Base-by-base conservation (phyloP, 306 rosid genomes). In the Medicago lupulina region DNA sequence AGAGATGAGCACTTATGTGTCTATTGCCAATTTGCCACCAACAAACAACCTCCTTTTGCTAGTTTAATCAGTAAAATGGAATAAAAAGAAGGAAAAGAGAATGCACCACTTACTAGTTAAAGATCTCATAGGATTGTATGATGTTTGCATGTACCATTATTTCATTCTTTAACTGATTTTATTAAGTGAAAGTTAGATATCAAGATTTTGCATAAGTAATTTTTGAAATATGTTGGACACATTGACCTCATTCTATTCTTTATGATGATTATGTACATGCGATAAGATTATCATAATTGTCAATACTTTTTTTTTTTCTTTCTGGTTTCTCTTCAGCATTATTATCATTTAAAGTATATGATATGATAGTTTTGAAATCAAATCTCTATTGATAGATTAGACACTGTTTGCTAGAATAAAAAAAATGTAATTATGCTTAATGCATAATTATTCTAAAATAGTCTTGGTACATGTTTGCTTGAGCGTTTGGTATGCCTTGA, bases 181-280 rank as follows among this genome's bases (percentile, higher is more conserved):
- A 21, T 57, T 82, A 17, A 71, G 77, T 82, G 75, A 77, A 77
- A 87, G 80, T 58, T 71, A 73, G 82, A 62, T 83, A 79, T 85
- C 55, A 76, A 78, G 86, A 84, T 86, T 65, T 83, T 43, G 62
- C 50, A 14, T 66, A 64, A 40, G 50, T 41, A 75, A 70, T 74
- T 65, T 39, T 76, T 65, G 36, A 67, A 73, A 31, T 65, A 79
- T 57, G 74, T 60, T 58, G 11, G 71, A 76, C 67, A 44, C 18
- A 73, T 73, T 80, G 49, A 17, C 68, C 74, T 36, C 51, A 11
- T 4, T 64, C 58, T 64, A 57, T 55, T 55, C 15, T 79, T 75
- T 59, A 39, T 79, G 40, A 50, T 71, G 73, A 75, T 75, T 51
- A 64, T 49, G 28, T 34, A 38, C 14, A 54, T 59, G 71, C 5